Percentiles rank a stretch among this genome's conserved stretches.
Evolutionary conservation across 495 filamentous ascomycete species (phyloP).

Genomic region (Chaetomium cochliodes): DNA sequence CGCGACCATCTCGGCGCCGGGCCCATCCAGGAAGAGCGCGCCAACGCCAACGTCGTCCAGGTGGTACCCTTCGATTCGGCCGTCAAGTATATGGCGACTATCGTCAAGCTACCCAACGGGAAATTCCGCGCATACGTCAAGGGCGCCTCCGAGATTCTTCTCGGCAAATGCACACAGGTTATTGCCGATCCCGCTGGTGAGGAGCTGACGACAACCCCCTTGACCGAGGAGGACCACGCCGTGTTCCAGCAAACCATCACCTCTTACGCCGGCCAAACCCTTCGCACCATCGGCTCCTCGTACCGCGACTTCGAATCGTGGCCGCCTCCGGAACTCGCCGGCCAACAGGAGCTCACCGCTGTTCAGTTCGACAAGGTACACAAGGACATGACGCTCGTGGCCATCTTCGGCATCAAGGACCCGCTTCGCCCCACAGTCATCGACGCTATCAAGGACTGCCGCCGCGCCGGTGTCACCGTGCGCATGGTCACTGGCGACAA

Average conservation of each 20-base stretch:
- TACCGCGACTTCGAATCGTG: conserved; percentile 89
- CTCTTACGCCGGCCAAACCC: conserved; percentile 74
- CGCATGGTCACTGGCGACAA: conserved; percentile 95
- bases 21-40: conserved; percentile 64
- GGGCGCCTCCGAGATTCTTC: conserved; percentile 82
- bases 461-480: conserved; percentile 74
- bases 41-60: conserved; percentile 69
- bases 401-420: conserved; percentile 86
- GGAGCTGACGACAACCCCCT: conserved; percentile 51
- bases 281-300: conserved; percentile 82
- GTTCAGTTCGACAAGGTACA: conserved; percentile 69
- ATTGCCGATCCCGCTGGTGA: conserved; percentile 62
- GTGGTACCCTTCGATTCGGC: conserved; percentile 82
- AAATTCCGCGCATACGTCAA: conserved; percentile 73
- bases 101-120: conserved; percentile 63
- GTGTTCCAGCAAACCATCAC: conserved; percentile 65
- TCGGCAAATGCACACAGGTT: conserved; percentile 66
- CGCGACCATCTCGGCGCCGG: conserved; percentile 72
- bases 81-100: conserved; percentile 84
- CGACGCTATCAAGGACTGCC: conserved; percentile 70
- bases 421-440: conserved; percentile 79
- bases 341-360: conserved; percentile 62
- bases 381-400: conserved; percentile 72
- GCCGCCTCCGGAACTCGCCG: conserved; percentile 77
- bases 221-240: conserved; percentile 58